Conservation (phyloP, 805 yeast genomes). For the Saccharomyces kudriavzevii region DNA sequence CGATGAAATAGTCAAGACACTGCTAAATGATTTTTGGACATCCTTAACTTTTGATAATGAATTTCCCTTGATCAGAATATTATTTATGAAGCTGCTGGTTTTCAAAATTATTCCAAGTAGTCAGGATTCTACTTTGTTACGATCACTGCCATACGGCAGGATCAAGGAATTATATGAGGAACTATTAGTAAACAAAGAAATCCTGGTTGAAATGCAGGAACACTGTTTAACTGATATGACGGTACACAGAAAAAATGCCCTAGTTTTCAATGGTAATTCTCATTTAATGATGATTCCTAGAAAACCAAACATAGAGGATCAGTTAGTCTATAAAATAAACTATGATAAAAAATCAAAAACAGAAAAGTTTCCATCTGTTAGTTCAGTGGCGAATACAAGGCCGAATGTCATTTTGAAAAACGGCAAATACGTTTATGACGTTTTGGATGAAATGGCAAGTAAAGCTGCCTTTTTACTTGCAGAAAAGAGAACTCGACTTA, state of each 20-base stretch:
- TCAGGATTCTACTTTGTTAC: neutral
- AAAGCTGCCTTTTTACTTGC: slow-evolving; percentile 14
- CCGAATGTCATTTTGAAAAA: slow-evolving; percentile 13
- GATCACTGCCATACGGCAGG: slow-evolving; percentile 3
- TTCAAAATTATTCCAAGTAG: slow-evolving; percentile 8
- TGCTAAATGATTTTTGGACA: slow-evolving; percentile 14
- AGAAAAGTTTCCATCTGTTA: slow-evolving; percentile 8
- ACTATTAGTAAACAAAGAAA: slow-evolving; percentile 5
- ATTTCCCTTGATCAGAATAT: slow-evolving; percentile 8
- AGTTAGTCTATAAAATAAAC: slow-evolving; percentile 9
- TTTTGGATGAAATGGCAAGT: slow-evolving; percentile 19
- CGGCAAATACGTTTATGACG: slow-evolving; percentile 23
- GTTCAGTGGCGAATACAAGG: slow-evolving; percentile 11
- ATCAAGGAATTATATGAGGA: slow-evolving; percentile 7
- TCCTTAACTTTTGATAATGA: slow-evolving; percentile 13
- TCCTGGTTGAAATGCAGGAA: neutral
- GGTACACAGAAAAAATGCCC: slow-evolving; percentile 2
- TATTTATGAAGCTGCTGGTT: slow-evolving; percentile 15
- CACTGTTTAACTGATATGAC: neutral
- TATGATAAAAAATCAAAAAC: slow-evolving; percentile 2
- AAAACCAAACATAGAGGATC: slow-evolving; percentile 9
- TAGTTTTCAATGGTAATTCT: slow-evolving; percentile 21
- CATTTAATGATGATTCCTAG: slow-evolving; percentile 15
- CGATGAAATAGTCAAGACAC: slow-evolving; percentile 2
- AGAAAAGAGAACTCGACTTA: slow-evolving; percentile 3